Percentiles rank a stretch among this genome's conserved stretches.
Evolutionary conservation across 2,329 filamentous ascomycete genomes (phyloP).

Genomic region (Sporothrix curviconia): DNA sequence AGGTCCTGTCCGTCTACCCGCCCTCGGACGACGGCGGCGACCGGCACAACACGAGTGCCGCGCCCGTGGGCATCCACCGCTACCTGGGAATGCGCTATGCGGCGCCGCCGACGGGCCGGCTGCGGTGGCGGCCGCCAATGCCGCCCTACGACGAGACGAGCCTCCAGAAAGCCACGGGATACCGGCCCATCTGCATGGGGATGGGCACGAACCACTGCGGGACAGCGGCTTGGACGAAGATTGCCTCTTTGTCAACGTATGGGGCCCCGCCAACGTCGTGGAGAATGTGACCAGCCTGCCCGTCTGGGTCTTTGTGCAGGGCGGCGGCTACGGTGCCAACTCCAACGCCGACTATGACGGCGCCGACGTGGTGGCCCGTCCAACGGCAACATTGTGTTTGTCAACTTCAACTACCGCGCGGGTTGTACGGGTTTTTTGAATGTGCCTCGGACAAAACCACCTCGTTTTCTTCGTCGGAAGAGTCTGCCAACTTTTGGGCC

Average conservation of each 20-base stretch:
- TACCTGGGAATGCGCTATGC: constrained; percentile 40
- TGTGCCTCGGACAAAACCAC: too few relatives aligned
- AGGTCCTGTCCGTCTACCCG: neutral
- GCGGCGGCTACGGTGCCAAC: constrained; percentile 47
- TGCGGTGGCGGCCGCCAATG: constrained; percentile 35
- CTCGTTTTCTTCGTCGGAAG: too few relatives aligned
- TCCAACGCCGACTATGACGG: constrained; percentile 43
- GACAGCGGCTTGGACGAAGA: constrained; percentile 41
- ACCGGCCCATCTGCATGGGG: constrained; percentile 27
- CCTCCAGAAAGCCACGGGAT: constrained; percentile 21
- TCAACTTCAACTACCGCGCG: constrained; percentile 57
- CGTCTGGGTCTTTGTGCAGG: constrained; percentile 43
- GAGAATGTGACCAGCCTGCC: constrained; percentile 28
- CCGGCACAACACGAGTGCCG: neutral
- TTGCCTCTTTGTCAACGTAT: constrained; percentile 63
- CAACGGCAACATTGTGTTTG: constrained; percentile 40
- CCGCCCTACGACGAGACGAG: constrained; percentile 27
- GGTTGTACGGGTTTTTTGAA: constrained; percentile 59
- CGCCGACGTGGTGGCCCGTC: constrained; percentile 35
- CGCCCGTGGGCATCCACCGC: constrained; percentile 24
- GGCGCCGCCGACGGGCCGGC: constrained; percentile 33
- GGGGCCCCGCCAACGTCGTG: constrained; percentile 42
- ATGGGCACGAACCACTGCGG: constrained; percentile 27
- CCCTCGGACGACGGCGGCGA: neutral
- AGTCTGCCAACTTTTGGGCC: too few relatives aligned